Evolutionary conservation across 1,284 basidiomycete genomes (phyloP).

Genomic region (Malassezia dermatis): DNA sequence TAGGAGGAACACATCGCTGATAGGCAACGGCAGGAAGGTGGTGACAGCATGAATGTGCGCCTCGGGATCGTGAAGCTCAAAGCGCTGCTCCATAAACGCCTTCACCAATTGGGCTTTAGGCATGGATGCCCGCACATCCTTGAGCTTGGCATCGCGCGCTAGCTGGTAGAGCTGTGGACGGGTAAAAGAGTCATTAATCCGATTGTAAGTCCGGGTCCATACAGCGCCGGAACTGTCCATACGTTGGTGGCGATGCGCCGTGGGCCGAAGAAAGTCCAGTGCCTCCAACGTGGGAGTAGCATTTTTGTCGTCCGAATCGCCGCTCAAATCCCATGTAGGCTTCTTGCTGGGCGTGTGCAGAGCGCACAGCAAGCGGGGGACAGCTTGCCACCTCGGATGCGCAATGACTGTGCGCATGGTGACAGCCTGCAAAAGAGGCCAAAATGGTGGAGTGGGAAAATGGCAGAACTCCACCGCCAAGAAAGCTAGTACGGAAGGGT

Average conservation of each 20-base stretch:
- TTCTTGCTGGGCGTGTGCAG: neutral
- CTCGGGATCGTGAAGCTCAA: constrained; percentile 2
- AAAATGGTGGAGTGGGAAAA: neutral
- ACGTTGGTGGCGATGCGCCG: neutral
- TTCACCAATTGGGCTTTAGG: constrained; percentile 3
- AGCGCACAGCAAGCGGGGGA: neutral
- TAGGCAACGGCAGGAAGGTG: neutral
- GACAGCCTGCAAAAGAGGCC: neutral
- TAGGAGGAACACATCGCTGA: constrained; percentile 7
- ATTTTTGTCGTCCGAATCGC: neutral
- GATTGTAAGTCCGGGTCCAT: neutral
- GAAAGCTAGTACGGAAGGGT: neutral
- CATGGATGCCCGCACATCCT: neutral
- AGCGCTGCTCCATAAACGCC: constrained; percentile 10
- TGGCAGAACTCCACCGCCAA: neutral
- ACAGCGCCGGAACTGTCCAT: neutral
- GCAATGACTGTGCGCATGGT: neutral
- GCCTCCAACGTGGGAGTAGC: constrained; percentile 5
- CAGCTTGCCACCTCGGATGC: neutral
- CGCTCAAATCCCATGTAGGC: neutral
- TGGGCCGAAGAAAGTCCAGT: constrained; percentile 1
- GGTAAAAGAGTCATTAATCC: constrained; percentile 10
- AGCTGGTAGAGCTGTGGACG: constrained; percentile 12
- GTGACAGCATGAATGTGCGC: too few relatives aligned
- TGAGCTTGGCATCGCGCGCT: neutral